Evolutionary conservation across 2,329 filamentous ascomycete species (phyloP), one percentile per base, ranked within the genome.

Genomic region (Talaromyces sp.): DNA sequence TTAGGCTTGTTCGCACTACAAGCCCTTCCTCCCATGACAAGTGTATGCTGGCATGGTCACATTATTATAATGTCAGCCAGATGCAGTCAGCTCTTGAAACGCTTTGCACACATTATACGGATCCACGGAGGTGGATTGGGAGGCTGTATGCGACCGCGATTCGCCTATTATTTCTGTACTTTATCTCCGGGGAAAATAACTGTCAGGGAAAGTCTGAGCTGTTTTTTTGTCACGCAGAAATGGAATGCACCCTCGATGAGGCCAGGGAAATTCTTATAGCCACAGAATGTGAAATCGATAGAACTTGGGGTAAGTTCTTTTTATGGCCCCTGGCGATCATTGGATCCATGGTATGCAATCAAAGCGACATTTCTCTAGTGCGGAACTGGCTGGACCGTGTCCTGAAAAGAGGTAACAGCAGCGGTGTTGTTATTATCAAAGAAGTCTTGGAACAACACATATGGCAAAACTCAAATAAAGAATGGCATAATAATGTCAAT

Each of bases 41-140:
- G 8, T 41, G 46, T 3, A 50, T 58, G 32, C 35, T 55, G 13
- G 55, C 55, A 4, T 60, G 59, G 59, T 60, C 59, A 19, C 38
- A 50, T 21, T 60, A 60, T 29, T 53, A 58, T 26, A 31, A 50
- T 14, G 59, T 60, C 8, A 38, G 11, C 35, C 56, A 38, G 2
- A 57, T 54, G 35, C 59, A 60, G n/a, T 50, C 53, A 14, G 27
- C 49, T 11, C 35, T 60, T 8, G 35, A 50, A 11, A 32, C 55
- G 1, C 46, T 51, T 8, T 57, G 38, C 38, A 51, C 21, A 13
- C 54, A 53, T 41, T 60, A 60, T 19, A 29, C 17, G 6, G 59
- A 60, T 46, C 56, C 59, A 7, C 59, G 59, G 13, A 46, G 59
- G 29, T 60, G 59, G 59, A 60, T 60, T 50, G 59, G 59, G 13